A percentile compares a stretch with the other conserved stretches of the same genome.
phyloP scores from a whole-genome alignment of 805 yeast genomes.

The Kuraishia molischiana region DNA sequence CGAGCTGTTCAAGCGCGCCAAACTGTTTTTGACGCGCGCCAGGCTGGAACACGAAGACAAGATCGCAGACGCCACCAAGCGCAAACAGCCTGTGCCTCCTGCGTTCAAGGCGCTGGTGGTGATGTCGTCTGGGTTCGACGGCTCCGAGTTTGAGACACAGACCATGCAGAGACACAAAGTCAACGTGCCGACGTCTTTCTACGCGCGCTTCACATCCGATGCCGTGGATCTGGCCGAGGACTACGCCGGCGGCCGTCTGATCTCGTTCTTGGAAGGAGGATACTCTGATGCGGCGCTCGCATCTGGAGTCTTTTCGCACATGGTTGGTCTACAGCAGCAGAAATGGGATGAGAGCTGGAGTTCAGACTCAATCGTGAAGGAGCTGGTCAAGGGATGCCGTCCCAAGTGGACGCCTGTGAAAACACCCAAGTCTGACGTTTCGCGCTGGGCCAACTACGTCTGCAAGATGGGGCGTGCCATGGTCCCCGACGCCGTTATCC shows the following conservation, averaged over 20 bases:
- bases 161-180: conserved; percentile 81
- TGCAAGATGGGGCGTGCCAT: conserved; percentile 51
- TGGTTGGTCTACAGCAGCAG: conserved; percentile 55
- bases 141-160: conserved; percentile 72
- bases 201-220: conserved; percentile 62
- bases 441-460: conserved; percentile 57
- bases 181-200: conserved; percentile 74
- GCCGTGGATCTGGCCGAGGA: conserved; percentile 58
- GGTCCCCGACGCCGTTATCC: conserved; percentile 29
- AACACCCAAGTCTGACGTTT: conserved; percentile 34
- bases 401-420: conserved; percentile 54
- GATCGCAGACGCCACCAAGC: conserved; percentile 11
- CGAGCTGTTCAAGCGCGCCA: conserved; percentile 53
- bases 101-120: conserved; percentile 50
- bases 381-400: conserved; percentile 59
- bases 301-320: conserved; percentile 72
- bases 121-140: conserved; percentile 86
- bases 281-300: conserved; percentile 74
- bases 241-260: conserved; percentile 48
- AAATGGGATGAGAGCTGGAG: conserved; percentile 63
- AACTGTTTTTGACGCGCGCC: conserved; percentile 46
- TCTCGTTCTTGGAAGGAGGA: conserved; percentile 78
- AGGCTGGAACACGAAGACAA: conserved; percentile 29
- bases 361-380: conserved; percentile 48
- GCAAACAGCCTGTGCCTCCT: conserved; percentile 25